Evolutionary conservation across 192 early-diverging fungal species (phyloP).

Genomic region (Lobosporangium transversale): DNA sequence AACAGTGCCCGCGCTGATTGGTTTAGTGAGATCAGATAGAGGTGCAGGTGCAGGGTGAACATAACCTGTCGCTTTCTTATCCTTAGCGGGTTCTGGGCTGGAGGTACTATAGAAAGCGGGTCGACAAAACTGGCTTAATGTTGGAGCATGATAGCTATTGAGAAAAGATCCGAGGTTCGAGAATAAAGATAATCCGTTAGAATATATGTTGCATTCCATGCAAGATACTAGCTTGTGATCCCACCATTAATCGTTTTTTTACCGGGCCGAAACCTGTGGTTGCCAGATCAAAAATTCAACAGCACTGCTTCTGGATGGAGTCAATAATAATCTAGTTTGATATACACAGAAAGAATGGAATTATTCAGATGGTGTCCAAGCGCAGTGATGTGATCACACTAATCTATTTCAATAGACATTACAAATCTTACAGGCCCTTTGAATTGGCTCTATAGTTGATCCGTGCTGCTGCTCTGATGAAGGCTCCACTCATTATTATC

Average conservation of each 20-base stretch:
- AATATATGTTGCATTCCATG: no score
- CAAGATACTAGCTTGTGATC: no score
- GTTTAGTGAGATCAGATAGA: constrained; percentile 19
- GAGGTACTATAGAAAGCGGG: constrained; percentile 31
- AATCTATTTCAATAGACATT: neutral
- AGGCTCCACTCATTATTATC: constrained; percentile 15
- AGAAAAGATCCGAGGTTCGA: no score
- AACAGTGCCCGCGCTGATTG: constrained; percentile 9
- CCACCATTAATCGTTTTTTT: no score
- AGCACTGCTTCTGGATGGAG: no score
- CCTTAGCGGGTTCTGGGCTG: constrained; percentile 10
- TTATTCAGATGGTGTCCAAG: no score
- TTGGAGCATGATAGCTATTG: constrained; percentile 2
- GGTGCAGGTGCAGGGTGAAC: constrained; percentile 33
- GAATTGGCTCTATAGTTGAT: constrained; percentile 17
- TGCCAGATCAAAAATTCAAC: no score
- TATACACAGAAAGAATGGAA: no score
- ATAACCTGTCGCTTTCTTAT: neutral
- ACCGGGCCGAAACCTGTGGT: no score
- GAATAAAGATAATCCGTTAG: no score
- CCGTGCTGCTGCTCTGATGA: constrained; percentile 21
- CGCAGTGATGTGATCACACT: no score
- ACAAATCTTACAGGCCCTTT: constrained; percentile 12
- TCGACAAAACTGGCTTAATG: constrained; percentile 14
- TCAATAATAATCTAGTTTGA: no score